phyloP scores from a whole-genome alignment of 257 asterid species.

The Salvia miltiorrhiza region DNA sequence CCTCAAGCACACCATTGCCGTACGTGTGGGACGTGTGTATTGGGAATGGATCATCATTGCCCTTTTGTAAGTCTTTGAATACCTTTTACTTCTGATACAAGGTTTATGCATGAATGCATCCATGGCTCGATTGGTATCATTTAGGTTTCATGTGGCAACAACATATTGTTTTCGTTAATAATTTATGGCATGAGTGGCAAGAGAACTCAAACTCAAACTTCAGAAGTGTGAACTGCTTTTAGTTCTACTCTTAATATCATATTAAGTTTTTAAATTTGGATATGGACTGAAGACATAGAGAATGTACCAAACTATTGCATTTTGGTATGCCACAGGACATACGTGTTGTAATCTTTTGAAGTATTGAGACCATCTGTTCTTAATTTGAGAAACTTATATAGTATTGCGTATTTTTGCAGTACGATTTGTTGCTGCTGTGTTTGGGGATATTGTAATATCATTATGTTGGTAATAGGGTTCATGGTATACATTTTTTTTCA shows the following conservation, averaged over 20 bases:
- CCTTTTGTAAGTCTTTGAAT: slow-evolving; percentile 74
- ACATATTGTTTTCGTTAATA: not conserved
- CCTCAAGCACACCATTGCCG: slow-evolving; percentile 91
- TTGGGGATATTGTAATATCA: not conserved
- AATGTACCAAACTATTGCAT: not conserved
- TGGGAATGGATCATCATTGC: slow-evolving; percentile 99
- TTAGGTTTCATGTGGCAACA: not conserved
- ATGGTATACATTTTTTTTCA: not conserved
- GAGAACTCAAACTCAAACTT: not conserved
- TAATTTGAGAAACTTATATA: not conserved
- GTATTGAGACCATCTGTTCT: not conserved
- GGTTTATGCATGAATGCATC: not conserved
- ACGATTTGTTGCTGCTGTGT: not conserved
- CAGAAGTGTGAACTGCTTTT: not conserved
- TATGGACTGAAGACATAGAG: slow-evolving; percentile 1
- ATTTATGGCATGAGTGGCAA: not conserved
- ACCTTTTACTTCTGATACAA: not conserved
- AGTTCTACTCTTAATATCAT: not conserved
- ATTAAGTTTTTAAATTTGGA: not conserved
- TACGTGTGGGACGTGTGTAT: slow-evolving; percentile 78
- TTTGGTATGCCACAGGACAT: not conserved
- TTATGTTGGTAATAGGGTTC: not conserved
- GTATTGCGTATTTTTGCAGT: not conserved
- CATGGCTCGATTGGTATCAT: not conserved
- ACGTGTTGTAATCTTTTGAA: not conserved